A percentile compares a stretch with the other conserved stretches of the same genome.
These are phyloP conservation scores for Chimonanthus salicifolius DNA, from an alignment of 164 flowering plant species.

Conservation along the genomic window DNA sequence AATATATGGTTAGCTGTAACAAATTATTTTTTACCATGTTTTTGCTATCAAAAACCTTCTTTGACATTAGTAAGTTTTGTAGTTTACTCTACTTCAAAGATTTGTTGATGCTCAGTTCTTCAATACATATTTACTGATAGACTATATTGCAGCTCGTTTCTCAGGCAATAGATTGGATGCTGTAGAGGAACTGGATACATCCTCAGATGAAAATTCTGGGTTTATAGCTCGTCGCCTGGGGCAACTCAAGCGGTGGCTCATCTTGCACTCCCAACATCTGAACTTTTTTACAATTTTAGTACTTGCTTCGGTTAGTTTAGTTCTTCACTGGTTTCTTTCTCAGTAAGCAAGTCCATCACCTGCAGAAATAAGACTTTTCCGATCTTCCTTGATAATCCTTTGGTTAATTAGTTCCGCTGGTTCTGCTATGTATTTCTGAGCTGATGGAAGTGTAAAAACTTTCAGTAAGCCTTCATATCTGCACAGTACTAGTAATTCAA, in stretches of 20 bases:
- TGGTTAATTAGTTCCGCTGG: neutral
- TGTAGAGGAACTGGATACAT: constrained; percentile 62
- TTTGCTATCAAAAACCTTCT: neutral
- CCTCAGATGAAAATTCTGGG: constrained; percentile 49
- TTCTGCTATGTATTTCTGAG: neutral
- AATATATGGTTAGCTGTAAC: neutral
- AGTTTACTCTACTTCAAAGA: neutral
- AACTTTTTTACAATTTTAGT: constrained; percentile 76
- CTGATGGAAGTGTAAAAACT: neutral
- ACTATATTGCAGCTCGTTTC: constrained; percentile 46
- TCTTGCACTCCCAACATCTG: constrained; percentile 75
- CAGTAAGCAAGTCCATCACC: neutral
- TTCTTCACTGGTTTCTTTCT: constrained; percentile 2
- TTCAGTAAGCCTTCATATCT: neutral
- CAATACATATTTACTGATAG: neutral
- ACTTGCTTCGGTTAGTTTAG: constrained; percentile 87
- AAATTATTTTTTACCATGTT: too few species aligned
- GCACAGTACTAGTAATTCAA: neutral
- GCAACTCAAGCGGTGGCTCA: constrained; percentile 59
- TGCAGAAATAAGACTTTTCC: neutral
- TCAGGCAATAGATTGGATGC: constrained; percentile 63
- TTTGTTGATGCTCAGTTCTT: neutral
- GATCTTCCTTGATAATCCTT: neutral
- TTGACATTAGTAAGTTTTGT: too few species aligned
- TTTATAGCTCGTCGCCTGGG: constrained; percentile 31